A percentile compares a stretch with the other conserved stretches of the same genome.
Conservation (phyloP, 2,329 filamentous ascomycete genomes). For the Pseudogymnoascus sp. region DNA sequence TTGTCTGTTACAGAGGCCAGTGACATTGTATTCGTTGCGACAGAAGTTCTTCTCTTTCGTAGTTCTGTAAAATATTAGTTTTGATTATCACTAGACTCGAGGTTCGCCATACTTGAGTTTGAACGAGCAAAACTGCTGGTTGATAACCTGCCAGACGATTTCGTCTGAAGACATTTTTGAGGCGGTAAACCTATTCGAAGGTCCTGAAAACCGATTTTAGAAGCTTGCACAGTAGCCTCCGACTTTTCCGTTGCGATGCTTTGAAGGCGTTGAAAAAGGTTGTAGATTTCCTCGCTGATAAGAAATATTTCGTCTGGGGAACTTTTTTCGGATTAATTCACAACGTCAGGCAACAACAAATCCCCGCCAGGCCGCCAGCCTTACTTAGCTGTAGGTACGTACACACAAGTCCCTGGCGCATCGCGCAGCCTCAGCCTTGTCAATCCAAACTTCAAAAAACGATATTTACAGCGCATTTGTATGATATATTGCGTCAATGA, state of each 20-base stretch:
- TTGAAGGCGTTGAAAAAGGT: not conserved
- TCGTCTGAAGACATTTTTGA: constrained; percentile 77
- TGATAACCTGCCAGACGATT: constrained; percentile 95
- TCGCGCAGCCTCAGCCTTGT: not conserved
- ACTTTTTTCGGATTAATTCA: constrained; percentile 6
- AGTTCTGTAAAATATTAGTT: constrained; percentile 41
- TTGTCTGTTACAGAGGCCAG: constrained; percentile 75
- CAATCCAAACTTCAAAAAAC: not conserved
- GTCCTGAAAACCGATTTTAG: not conserved
- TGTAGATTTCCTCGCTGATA: constrained; percentile 8
- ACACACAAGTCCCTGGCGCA: not conserved
- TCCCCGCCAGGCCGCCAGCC: constrained; percentile 2
- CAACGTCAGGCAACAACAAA: not conserved
- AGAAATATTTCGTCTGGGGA: constrained; percentile 9
- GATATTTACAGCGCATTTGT: not conserved
- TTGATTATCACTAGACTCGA: constrained; percentile 25
- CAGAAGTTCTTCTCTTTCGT: constrained; percentile 89
- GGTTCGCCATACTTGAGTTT: constrained; percentile 66
- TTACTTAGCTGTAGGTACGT: constrained; percentile 2
- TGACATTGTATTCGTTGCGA: constrained; percentile 87
- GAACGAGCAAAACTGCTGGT: constrained; percentile 90
- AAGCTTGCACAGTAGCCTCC: not conserved
- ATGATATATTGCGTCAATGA: constrained; percentile 5
- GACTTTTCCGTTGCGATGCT: not conserved
- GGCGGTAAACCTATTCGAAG: constrained; percentile 1